Evolutionary conservation across 176 grass and related monocot genomes (phyloP), one percentile per base, ranked within the genome.

Genomic region (Echinochloa phyllopogon): DNA sequence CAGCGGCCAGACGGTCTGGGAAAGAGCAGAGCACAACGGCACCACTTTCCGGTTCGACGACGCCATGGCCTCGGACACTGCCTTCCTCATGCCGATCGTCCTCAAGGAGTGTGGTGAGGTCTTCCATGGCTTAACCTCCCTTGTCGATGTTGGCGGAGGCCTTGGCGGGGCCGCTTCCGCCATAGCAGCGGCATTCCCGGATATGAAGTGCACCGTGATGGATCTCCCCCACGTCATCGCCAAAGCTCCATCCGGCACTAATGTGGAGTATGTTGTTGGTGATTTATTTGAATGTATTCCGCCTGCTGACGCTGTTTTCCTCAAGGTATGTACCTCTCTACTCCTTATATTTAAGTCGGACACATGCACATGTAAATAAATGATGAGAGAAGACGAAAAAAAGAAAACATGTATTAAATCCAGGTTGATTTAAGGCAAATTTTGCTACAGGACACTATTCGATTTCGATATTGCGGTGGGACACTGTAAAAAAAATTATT

Each of bases 91-190:
- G 45, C 18, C 72, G 33, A 57, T 53, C 16, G 59, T 79, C 1
- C 37, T 80, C 20, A 75, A 15, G 6, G 27, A 83, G 39, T 38
- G 18, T 10, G 21, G 41, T 6, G 51, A 42, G 21, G 45, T 89
- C 9, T 92, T 92, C 51, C 40, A 40, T 36, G 86, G 86, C 7
- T 23, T 92, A 15, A 39, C 66, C n/a, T 70, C 83, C 3, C 48
- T 92, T 51, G 57, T 92, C 40, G 90, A 92, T 47, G 83, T 92
- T 12, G 90, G 83, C n/a, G 86, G 90, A 6, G 78, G 86, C 9
- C 67, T 10, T 1, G 67, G 67, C 12, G 3, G 20, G 25, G 40
- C 67, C 6, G 40, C 67, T 0, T 2, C 67, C 4, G 20, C 10
- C 67, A 24, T 69, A 8, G 40, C 18, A 20, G 40, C 39, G 21